Conservation (phyloP, 768 basidiomycete genomes). For the Rhodosporidiobolus sp. region DNA sequence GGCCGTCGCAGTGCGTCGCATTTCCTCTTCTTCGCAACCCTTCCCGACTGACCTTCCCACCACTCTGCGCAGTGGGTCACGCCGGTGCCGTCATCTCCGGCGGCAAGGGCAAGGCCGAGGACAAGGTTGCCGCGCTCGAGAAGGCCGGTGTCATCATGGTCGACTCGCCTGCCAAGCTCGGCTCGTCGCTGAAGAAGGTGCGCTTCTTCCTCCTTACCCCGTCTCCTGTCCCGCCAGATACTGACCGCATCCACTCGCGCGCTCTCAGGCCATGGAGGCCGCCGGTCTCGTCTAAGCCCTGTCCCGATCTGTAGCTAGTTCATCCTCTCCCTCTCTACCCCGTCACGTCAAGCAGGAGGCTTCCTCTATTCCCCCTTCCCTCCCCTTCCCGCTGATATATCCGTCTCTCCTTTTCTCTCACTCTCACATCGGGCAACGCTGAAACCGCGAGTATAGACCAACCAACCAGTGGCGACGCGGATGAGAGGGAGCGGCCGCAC, state of each 20-base stretch:
- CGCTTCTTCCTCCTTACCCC: constrained; percentile 28
- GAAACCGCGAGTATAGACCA: too few species aligned
- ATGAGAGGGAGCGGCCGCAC: too few species aligned
- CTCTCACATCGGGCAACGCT: too few species aligned
- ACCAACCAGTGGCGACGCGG: too few species aligned
- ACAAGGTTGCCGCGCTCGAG: constrained; percentile 79
- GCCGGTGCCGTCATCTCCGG: constrained; percentile 98
- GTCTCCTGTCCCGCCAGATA: too few species aligned
- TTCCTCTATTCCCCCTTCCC: background rate
- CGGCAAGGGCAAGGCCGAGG: constrained; percentile 87
- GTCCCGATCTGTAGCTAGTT: too few species aligned
- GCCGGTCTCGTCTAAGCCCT: constrained; percentile 33
- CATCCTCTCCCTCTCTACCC: background rate
- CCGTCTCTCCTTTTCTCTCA: too few species aligned
- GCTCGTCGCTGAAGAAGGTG: constrained; percentile 81
- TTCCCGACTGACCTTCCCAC: background rate
- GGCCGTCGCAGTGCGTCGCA: constrained; percentile 66
- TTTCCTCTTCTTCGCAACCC: constrained; percentile 54
- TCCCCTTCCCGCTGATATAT: too few species aligned
- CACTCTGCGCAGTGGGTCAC: constrained; percentile 55
- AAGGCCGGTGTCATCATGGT: constrained; percentile 90
- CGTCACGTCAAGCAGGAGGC: background rate
- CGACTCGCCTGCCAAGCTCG: constrained; percentile 93
- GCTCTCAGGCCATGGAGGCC: constrained; percentile 29
- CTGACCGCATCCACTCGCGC: too few species aligned